Evolutionary conservation across 306 rosid species (phyloP).

Genomic region (Castanospermum australe): DNA sequence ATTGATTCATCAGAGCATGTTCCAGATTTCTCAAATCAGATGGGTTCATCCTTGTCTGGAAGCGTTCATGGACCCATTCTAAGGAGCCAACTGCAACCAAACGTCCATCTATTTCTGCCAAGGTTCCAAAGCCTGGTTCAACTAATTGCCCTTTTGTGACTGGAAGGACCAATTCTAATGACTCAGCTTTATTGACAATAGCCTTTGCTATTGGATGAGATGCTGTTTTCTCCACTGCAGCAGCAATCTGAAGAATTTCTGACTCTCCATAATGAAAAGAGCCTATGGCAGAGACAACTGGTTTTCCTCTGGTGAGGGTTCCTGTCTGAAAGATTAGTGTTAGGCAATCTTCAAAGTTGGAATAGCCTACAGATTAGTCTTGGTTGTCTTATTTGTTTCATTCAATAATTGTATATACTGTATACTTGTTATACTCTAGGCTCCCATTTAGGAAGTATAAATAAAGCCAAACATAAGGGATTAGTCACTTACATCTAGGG

Average conservation of each 20-base stretch:
- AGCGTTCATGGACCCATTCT: slow-evolving; percentile 75
- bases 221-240: slow-evolving; percentile 98
- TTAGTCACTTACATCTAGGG: neutral
- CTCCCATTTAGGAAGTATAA: neutral
- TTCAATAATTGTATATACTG: neutral
- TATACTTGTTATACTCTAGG: neutral
- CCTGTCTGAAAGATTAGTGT: slow-evolving; percentile 75
- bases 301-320: slow-evolving; percentile 96
- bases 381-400: neutral
- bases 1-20: slow-evolving; percentile 49
- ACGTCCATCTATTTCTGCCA: slow-evolving; percentile 79
- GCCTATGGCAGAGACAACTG: slow-evolving; percentile 67
- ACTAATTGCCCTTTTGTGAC: slow-evolving; percentile 71
- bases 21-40: slow-evolving; percentile 61
- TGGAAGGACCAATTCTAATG: slow-evolving; percentile 70
- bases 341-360: slow-evolving; percentile 21
- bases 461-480: neutral
- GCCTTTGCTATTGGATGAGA: slow-evolving; percentile 98
- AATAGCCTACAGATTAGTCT: neutral
- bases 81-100: slow-evolving; percentile 88
- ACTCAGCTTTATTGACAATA: slow-evolving; percentile 72
- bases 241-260: slow-evolving; percentile 84
- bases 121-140: slow-evolving; percentile 94
- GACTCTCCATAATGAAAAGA: slow-evolving; percentile 64
- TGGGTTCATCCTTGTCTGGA: slow-evolving; percentile 45